Evolutionary conservation across 148 eudicot genomes (phyloP).

Genomic region (Chenopodium quinoa): DNA sequence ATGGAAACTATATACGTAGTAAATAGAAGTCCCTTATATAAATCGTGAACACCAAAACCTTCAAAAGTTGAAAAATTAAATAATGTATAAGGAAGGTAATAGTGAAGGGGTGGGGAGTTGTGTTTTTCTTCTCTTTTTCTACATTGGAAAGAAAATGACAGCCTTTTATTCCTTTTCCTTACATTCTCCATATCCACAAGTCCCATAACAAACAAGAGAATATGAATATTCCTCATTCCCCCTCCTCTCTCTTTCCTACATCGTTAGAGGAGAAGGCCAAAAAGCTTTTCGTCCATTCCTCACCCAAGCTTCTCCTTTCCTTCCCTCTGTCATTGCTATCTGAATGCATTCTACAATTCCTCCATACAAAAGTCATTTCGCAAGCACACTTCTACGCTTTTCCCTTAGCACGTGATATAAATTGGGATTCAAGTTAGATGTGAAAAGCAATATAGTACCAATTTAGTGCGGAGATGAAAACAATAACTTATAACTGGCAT

Average conservation of each 20-base stretch:
- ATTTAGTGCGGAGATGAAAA: not conserved
- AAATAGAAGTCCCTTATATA: too few species aligned
- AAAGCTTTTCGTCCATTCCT: not conserved
- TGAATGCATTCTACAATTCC: not conserved
- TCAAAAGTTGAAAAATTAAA: too few species aligned
- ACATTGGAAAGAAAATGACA: not conserved
- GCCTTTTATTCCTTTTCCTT: not conserved
- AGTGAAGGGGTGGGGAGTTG: not conserved
- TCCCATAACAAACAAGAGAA: not conserved
- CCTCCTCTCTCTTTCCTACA: not conserved
- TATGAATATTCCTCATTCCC: not conserved
- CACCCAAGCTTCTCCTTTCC: not conserved
- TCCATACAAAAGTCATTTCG: not conserved
- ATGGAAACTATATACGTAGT: not conserved
- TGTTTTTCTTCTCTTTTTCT: too few species aligned
- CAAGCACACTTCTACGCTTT: not conserved
- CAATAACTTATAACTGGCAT: not conserved
- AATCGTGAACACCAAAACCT: not conserved
- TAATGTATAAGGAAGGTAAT: too few species aligned
- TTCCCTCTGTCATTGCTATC: not conserved
- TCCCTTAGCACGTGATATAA: not conserved
- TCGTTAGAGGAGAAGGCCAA: too few species aligned
- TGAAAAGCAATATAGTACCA: not conserved
- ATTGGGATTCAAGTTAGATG: not conserved
- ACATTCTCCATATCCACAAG: not conserved